Conservation (phyloP, 768 basidiomycete genomes). For the Cystofilobasidium bisporidii region DNA sequence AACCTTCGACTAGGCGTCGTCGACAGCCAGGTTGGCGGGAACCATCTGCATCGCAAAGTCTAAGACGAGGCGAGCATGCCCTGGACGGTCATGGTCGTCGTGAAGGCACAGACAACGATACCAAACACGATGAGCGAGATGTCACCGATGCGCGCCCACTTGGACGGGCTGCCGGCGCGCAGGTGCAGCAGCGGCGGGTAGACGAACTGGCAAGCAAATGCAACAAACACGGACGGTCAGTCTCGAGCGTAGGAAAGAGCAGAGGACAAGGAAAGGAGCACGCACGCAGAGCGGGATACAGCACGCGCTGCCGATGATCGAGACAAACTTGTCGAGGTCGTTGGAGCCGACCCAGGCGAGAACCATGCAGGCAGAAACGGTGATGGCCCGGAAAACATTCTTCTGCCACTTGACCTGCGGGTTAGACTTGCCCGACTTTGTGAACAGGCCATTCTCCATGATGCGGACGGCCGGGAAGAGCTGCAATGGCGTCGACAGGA, state of each 20-base stretch:
- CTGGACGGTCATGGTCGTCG: slow-evolving; percentile 36
- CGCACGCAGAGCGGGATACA: slow-evolving; percentile 27
- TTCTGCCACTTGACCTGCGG: slow-evolving; percentile 85
- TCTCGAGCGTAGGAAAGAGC: not conserved
- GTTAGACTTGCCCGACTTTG: slow-evolving; percentile 68
- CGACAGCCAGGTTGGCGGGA: too few species aligned
- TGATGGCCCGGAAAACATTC: slow-evolving; percentile 51
- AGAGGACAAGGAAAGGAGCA: not conserved
- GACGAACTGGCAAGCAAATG: not conserved
- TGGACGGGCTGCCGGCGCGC: slow-evolving; percentile 36
- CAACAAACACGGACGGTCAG: not conserved
- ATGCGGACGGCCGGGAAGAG: slow-evolving; percentile 97
- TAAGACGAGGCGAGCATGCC: slow-evolving; percentile 6
- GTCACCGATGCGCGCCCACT: slow-evolving; percentile 57
- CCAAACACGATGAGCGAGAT: slow-evolving; percentile 70
- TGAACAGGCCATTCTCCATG: slow-evolving; percentile 89
- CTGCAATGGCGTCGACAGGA: slow-evolving; percentile 80
- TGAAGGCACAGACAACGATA: slow-evolving; percentile 59
- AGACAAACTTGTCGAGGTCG: slow-evolving; percentile 92
- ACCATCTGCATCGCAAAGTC: too few species aligned
- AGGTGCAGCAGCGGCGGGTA: slow-evolving; percentile 28
- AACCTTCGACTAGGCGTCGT: too few species aligned
- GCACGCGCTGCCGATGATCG: slow-evolving; percentile 57
- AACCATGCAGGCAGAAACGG: slow-evolving; percentile 59
- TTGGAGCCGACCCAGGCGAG: slow-evolving; percentile 68